Evolutionary conservation across 2,329 filamentous ascomycete species (phyloP), one percentile per base, ranked within the genome.

Genomic region (Cadophora sp.): DNA sequence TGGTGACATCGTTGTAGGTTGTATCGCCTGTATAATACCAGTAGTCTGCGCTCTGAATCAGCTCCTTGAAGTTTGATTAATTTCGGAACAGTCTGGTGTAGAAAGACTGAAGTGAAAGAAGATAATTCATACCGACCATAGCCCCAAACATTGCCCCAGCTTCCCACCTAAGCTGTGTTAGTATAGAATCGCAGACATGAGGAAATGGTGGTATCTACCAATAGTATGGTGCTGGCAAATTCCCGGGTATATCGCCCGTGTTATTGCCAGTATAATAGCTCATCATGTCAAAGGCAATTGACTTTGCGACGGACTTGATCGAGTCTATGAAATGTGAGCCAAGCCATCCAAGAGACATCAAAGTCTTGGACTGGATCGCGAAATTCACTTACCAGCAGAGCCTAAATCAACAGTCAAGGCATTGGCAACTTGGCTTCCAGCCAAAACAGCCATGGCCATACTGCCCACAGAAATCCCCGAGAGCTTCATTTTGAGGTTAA

Each of bases 1-100:
- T 84, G 18, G 87, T 86, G 50, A 92, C 80, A 18, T 88, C 81
- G 76, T 94, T 94, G 80, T 91, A 96, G 41, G 84, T 83, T 4
- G 83, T 80, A 75, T 95, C 91, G 22, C 89, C 89, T 0, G 92
- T 95, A 76, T 93, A 92, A 76, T 89, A 91, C 91, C 92, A 96
- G 78, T 96, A 96, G 74, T 96, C 91, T 62, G 14, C 9, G 39
- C 8, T 0, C 4, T 8, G 1, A 39, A 48, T 63, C 36, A 63
- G 50, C 18, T 11, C 22, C 36, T 22, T 41, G 36, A 30, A 9
- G 4, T 3, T 20, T 13, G 13, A 4, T 1, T 4, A 13, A 13
- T 36, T 13, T 11, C 13, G 7, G 1, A 4, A 11, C 4, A 4
- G 8, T 50, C 30, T 14, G n/a, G n/a, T n/a, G 11, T 53, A 14